Base-by-base conservation (phyloP, 441 rosid species). In the Raphanus hybrid region DNA sequence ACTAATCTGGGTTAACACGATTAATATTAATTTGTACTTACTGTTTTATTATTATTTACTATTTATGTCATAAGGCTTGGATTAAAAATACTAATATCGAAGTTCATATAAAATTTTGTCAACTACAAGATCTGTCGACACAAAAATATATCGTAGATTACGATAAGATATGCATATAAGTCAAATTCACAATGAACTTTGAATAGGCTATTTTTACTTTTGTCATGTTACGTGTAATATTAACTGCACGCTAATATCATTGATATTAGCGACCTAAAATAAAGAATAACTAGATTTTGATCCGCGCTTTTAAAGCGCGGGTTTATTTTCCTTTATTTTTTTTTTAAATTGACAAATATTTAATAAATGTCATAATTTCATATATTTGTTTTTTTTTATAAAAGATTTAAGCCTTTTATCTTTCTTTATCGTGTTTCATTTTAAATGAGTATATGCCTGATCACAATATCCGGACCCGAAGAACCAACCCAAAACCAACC, bases 181-280 rank as follows among this genome's bases (percentile, higher is more conserved):
- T 48, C 55, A 8, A 41, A 58, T 14, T 29, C 61, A 12, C 43
- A 45, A 52, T 64, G 52, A 50, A 34, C 2, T 11, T 63, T 72
- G 48, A 15, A 43, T 43, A 43, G 7, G 29, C 39, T 23, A 3
- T 15, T n/a, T 26, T 26, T 39, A 14, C 71, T 29, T 41, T 61
- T 61, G 15, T 61, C 69, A 62, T 16, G 68, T 48, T 43, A 45
- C 48, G 62, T 16, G 48, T 43, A 62, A 23, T 14, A 43, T 23
- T 41, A 26, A 48, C 45, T 72, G 76, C 64, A 64, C 55, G 41
- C 52, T 73, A 39, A 34, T 2, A 8, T 58, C 3, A 41, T 74
- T 71, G 72, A 66, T 29, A 74, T 57, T 57, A 5, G 72, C 65
- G 59, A 57, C 58, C 43, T 6, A 66, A 15, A 26, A 23, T n/a